Evolutionary conservation across 768 basidiomycete genomes (phyloP), one percentile per base, ranked within the genome.

Genomic region (Russula olivacea): DNA sequence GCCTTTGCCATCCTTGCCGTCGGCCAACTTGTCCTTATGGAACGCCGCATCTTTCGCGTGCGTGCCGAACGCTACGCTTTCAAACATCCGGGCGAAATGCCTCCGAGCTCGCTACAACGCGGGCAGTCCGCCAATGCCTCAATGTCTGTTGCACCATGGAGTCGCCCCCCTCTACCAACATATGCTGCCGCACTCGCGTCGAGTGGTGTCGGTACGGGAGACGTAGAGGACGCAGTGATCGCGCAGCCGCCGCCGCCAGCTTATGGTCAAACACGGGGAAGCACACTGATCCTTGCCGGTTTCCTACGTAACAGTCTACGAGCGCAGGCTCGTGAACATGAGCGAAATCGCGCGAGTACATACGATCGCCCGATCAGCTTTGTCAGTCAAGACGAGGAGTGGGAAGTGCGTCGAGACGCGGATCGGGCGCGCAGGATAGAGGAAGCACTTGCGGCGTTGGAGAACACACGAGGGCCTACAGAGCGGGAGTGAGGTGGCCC

Each of bases 231-330:
- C 71, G 76, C 82, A 69, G 71, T 80, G 41, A 89, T 88, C 61
- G 87, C 86, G 3, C 79, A 77, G 21, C 79, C 83, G 4, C 87
- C 88, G 1, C 88, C 88, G 8, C 88, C 88, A 11, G 85, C 86
- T n/a, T 89, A 89, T 71, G 88, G 88, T 25, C 80, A 87, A 67
- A 87, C 85, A 21, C 80, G 87, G 53, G 87, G 86, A 40, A 87
- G 85, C 73, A 86, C 78, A 21, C 76, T 89, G 49, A 69, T 89
- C 49, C 76, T 88, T 21, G 69, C 79, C 0, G 83, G 84, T 6
- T 80, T 78, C 71, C 69, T 87, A 54, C 60, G 66, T 36, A 52
- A 58, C 61, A 64, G 66, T 34, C 48, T 66, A 48, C 59, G 64
- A 14, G 53, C 30, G 56, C 63, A 71, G 63, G 66, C 62, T 11